Evolutionary conservation across 805 yeast species (phyloP), one percentile per base, ranked within the genome.

Genomic region (Yarrowia sp.): DNA sequence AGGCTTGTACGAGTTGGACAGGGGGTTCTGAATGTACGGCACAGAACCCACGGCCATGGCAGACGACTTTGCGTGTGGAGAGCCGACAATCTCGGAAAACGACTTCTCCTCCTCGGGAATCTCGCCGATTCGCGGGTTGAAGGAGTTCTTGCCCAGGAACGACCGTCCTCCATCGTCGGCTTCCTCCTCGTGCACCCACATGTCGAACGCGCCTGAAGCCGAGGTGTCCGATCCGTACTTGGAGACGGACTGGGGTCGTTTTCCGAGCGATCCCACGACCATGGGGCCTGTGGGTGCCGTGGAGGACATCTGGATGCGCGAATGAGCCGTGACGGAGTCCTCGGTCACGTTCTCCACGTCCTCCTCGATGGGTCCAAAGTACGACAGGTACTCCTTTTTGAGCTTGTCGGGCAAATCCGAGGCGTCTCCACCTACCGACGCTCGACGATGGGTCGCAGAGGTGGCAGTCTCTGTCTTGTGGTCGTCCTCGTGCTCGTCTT

Each of bases 1-100:
- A 19, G 61, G 61, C 61, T 55, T 55, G 38, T 55, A 55, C 3
- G 61, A 55, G 61, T 38, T 55, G 38, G 61, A 55, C 21, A 55
- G 47, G 14, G 61, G 47, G 47, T 55, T 55, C 33, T 38, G 36
- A 13, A 55, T 55, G 35, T 38, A 55, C 2, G 61, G 61, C 1
- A 55, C 47, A 8, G 61, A 55, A 1, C 61, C 61, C 19, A 55
- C 41, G 14, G 42, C 41, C 46, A 55, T 38, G 21, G 61, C 32
- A 14, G 46, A 25, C n/a, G 61, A 55, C 10, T 39, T 36, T 14
- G 61, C 46, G 47, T 55, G 35, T 13, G 61, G 47, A 21, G 61
- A 55, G 6, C 47, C 61, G 38, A 51, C 58, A n/a, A 44, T 44
- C 18, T 44, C 51, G 1, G 42, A 33, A 29, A 51, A 33, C 9